Evolutionary conservation across 306 rosid genomes (phyloP).

Genomic region (Lupinus albus): DNA sequence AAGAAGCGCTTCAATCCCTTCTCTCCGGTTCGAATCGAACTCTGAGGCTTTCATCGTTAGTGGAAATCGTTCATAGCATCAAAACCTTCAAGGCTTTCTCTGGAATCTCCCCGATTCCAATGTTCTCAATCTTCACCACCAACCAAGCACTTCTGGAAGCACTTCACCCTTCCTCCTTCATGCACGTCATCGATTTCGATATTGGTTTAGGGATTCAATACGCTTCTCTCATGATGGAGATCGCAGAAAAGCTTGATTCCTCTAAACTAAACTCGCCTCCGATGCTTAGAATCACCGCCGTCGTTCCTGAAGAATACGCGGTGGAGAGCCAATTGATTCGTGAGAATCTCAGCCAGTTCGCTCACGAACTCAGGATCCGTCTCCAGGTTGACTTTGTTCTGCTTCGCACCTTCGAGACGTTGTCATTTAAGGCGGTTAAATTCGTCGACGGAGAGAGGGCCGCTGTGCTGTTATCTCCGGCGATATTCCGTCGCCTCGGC

Average conservation of each 20-base stretch:
- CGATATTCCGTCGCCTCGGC: slow-evolving; percentile 62
- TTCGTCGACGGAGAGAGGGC: slow-evolving; percentile 72
- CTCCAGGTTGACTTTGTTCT: slow-evolving; percentile 64
- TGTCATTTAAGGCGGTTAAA: slow-evolving; percentile 65
- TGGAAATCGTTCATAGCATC: slow-evolving; percentile 75
- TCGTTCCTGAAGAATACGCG: slow-evolving; percentile 71
- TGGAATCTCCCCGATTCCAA: slow-evolving; percentile 69
- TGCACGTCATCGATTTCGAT: slow-evolving; percentile 84
- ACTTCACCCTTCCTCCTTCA: slow-evolving; percentile 49
- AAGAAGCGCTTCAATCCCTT: slow-evolving; percentile 73
- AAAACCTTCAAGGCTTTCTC: slow-evolving; percentile 72
- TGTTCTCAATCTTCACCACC: slow-evolving; percentile 86
- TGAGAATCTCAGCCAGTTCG: slow-evolving; percentile 72
- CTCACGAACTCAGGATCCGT: slow-evolving; percentile 69
- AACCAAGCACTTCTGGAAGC: slow-evolving; percentile 87
- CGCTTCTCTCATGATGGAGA: slow-evolving; percentile 84
- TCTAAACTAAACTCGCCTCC: slow-evolving; percentile 48
- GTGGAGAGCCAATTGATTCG: slow-evolving; percentile 58
- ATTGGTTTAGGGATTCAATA: slow-evolving; percentile 84
- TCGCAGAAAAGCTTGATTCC: slow-evolving; percentile 60
- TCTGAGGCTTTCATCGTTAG: slow-evolving; percentile 53
- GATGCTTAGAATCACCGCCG: slow-evolving; percentile 66
- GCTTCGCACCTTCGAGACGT: slow-evolving; percentile 55
- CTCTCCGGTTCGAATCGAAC: slow-evolving; percentile 61
- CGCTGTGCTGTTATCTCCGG: slow-evolving; percentile 70